Evolutionary conservation across 78 protist genomes (phyloP).

Genomic region (Dictyostelium intermedium): DNA sequence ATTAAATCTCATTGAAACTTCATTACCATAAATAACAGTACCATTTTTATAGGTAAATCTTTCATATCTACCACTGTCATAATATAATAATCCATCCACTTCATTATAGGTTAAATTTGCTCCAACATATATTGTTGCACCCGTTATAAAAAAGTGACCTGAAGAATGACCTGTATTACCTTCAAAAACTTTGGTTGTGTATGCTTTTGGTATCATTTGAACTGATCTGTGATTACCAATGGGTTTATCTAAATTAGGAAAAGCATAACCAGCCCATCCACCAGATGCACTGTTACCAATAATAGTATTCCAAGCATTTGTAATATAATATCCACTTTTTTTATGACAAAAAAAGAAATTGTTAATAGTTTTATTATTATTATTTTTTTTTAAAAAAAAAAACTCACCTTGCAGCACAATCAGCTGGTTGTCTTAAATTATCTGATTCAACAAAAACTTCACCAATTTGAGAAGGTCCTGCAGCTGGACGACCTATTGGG

Average conservation of each 20-base stretch:
- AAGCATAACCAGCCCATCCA: conserved; percentile 61
- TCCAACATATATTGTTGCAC: conserved; percentile 81
- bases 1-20: conserved; percentile 12
- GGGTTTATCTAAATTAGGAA: conserved; percentile 44
- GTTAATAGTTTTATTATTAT: too few species aligned
- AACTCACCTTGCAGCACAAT: neutral
- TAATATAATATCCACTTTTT: conserved; percentile 40
- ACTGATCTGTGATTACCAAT: conserved; percentile 22
- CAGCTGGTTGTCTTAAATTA: conserved; percentile 48
- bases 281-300: conserved; percentile 88
- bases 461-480: conserved; percentile 31
- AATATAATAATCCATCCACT: neutral
- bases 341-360: too few species aligned
- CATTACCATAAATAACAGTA: neutral
- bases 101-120: conserved; percentile 31
- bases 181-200: conserved; percentile 45
- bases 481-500: conserved; percentile 26
- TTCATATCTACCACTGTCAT: conserved; percentile 25
- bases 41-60: conserved; percentile 42
- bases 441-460: conserved; percentile 1
- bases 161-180: conserved; percentile 86
- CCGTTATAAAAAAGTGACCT: conserved; percentile 77
- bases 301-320: conserved; percentile 68
- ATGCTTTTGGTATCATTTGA: conserved; percentile 39
- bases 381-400: too few species aligned